Conservation (phyloP, 2,329 filamentous ascomycete species). For the Stylonectria norvegica region DNA sequence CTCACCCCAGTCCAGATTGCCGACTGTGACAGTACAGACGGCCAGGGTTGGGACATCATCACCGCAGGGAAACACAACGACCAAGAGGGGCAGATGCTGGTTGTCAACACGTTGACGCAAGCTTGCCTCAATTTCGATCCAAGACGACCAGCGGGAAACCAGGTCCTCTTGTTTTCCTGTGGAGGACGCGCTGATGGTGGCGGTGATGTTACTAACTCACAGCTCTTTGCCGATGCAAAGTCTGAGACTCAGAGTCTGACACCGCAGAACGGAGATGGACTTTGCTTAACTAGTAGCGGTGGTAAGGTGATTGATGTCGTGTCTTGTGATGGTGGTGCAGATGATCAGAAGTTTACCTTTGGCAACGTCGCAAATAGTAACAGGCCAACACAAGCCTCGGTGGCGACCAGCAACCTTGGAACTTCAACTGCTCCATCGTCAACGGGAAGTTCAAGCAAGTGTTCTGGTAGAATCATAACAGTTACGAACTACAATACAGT, state of each 20-base stretch:
- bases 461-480: too few species aligned
- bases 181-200: conserved; percentile 55
- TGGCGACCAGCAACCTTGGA: too few species aligned
- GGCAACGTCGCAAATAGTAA: conserved; percentile 7
- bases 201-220: conserved; percentile 48
- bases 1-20: conserved; percentile 44
- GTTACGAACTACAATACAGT: too few species aligned
- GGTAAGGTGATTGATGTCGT: conserved; percentile 43
- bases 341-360: conserved; percentile 42
- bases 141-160: conserved; percentile 47
- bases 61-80: conserved; percentile 51
- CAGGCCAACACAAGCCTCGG: not conserved
- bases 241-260: conserved; percentile 41
- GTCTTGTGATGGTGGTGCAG: conserved; percentile 38
- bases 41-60: conserved; percentile 47
- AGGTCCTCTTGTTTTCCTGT: conserved; percentile 56
- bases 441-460: too few species aligned
- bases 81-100: conserved; percentile 42
- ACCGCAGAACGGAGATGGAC: conserved; percentile 43
- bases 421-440: too few species aligned
- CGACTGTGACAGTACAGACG: conserved; percentile 40
- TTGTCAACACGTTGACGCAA: conserved; percentile 56
- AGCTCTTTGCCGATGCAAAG: conserved; percentile 46
- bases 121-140: conserved; percentile 58
- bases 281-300: conserved; percentile 46